Percentiles rank a stretch among this genome's conserved stretches.
Evolutionary conservation across 306 rosid species (phyloP).

Genomic region (Inga oerstediana): DNA sequence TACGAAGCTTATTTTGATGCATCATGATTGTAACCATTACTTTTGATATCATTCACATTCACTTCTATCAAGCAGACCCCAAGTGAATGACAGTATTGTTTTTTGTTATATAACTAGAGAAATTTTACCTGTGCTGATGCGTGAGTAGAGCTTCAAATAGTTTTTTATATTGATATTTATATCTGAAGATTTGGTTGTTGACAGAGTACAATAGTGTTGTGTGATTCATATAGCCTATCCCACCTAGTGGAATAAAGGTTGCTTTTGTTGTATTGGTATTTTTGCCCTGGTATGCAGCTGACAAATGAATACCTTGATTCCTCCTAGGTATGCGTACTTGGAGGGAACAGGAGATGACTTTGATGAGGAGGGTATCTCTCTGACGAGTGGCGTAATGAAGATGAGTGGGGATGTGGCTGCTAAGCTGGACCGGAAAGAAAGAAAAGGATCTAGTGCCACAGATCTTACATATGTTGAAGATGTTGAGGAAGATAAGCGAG

Average conservation of each 20-base stretch:
- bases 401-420: conserved; percentile 52
- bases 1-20: background rate
- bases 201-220: no score
- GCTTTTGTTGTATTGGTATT: background rate
- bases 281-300: conserved; percentile 5
- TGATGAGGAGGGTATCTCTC: conserved; percentile 88
- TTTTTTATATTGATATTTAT: background rate
- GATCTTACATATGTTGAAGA: conserved; percentile 67
- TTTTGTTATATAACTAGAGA: background rate
- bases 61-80: background rate
- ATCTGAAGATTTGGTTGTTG: no score
- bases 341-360: conserved; percentile 83
- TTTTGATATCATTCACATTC: background rate
- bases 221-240: no score
- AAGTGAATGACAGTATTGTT: background rate
- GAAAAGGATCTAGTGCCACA: conserved; percentile 49
- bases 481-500: conserved; percentile 91
- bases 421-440: conserved; percentile 54
- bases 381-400: conserved; percentile 62
- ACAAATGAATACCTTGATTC: conserved; percentile 12
- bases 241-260: no score
- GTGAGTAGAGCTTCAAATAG: background rate
- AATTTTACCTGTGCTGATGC: background rate
- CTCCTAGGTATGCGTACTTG: conserved; percentile 74
- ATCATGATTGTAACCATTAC: background rate